Percentiles rank a stretch among this genome's conserved stretches.
Conservation (phyloP, 129 eudicot species). For the Kitagawia praeruptora region DNA sequence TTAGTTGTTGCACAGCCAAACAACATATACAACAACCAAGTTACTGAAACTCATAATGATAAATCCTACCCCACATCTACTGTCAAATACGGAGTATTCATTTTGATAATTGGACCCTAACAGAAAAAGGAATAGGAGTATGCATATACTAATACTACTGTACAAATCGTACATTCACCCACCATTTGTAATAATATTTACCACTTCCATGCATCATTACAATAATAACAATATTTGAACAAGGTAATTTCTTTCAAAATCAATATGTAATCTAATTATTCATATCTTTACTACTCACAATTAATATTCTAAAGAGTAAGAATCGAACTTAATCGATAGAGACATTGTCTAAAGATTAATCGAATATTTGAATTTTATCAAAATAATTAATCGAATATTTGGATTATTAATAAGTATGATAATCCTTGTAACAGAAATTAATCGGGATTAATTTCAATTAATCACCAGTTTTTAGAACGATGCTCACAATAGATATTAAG, state of each 20-base stretch:
- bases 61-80: neutral
- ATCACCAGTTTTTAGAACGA: too few species aligned
- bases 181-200: neutral
- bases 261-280: neutral
- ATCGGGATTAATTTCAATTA: too few species aligned
- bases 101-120: conserved; percentile 7
- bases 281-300: neutral
- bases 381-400: too few species aligned
- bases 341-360: too few species aligned
- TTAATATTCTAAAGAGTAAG: too few species aligned
- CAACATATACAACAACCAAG: neutral
- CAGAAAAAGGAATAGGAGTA: neutral
- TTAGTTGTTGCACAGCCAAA: conserved; percentile 19
- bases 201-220: neutral
- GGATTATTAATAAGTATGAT: too few species aligned
- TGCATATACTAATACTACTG: neutral
- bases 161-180: neutral
- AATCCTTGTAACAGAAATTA: too few species aligned
- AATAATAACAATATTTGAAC: neutral
- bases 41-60: neutral
- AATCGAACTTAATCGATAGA: too few species aligned
- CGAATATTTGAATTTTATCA: too few species aligned
- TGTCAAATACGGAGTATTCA: neutral
- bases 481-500: too few species aligned
- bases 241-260: neutral